phyloP scores from a whole-genome alignment of 2,329 filamentous ascomycete species.

The Ophiobolus disseminans region DNA sequence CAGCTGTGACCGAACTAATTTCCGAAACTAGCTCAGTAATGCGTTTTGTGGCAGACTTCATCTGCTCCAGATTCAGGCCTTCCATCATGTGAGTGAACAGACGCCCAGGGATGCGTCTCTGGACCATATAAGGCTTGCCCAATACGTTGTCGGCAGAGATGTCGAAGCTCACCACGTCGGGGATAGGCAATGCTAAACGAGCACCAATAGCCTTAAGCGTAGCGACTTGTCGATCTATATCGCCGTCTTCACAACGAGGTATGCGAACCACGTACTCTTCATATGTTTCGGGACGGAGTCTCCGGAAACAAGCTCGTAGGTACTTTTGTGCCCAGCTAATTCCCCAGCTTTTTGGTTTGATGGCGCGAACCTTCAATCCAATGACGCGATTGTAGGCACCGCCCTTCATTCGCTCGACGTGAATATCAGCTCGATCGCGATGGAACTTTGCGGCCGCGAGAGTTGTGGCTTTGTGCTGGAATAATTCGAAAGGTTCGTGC shows the following conservation, averaged over 20 bases:
- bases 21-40: neutral
- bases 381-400: constrained; percentile 32
- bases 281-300: too few species aligned
- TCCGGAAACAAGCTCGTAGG: too few species aligned
- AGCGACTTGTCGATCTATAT: neutral
- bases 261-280: constrained; percentile 1
- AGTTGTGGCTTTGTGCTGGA: neutral
- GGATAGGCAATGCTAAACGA: neutral
- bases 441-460: neutral
- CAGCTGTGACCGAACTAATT: neutral
- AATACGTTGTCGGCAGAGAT: constrained; percentile 5
- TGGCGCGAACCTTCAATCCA: constrained; percentile 12
- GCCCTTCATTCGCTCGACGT: constrained; percentile 26
- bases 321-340: neutral
- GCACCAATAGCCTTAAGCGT: neutral
- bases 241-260: neutral
- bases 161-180: neutral
- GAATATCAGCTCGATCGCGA: neutral
- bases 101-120: constrained; percentile 17
- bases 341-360: neutral
- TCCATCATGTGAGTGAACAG: constrained; percentile 3
- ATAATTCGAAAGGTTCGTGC: constrained; percentile 2
- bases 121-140: constrained; percentile 15
- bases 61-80: constrained; percentile 12
- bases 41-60: constrained; percentile 3